Base-by-base conservation (phyloP, 2,329 filamentous ascomycete species). In the Stenocarpella maydis region DNA sequence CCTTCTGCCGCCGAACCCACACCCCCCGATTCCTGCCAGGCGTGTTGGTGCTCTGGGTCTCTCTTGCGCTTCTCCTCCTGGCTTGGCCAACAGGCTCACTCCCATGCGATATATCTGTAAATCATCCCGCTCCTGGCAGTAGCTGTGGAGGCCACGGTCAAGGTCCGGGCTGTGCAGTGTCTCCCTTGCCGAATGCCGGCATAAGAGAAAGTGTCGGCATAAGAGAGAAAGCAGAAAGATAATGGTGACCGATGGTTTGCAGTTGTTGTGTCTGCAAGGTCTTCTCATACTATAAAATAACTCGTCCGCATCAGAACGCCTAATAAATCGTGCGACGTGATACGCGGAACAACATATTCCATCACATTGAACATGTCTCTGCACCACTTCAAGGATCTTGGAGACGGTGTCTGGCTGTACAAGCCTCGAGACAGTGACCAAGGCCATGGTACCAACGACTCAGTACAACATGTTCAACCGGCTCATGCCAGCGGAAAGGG, bases 341-440 rank as follows among this genome's bases (percentile, higher is more conserved):
- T 7, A 26, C 10, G 4, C 21, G 17, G 6, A 4, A 9, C 19
- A 12, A 37, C 10, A 47, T 15, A 8, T 34, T 24, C 7, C 14
- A 2, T 31, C 19, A n/a, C 3, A 7, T 28, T 26, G 2, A 49
- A 0, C 7, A 70, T 70, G 65, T 68, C 69, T 7, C 41, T 68
- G 3, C 5, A 19, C n/a, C 55, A 52, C 1, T 70, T 70, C 37
- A 53, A 37, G 21, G 39, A 28, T 8, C 58, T 70, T 12, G 69
- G 69, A 8, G 28, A 53, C 24, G 55, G 47, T 15, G 24, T 70
- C n/a, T 50, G 37, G 28, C n/a, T 70, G 2, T 65, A 68, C 39
- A 50, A 68, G 43, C 69, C 68, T 49, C 28, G 12, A 12, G 26
- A 28, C 10, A 17, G 14, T 17, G n/a, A 24, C 15, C 19, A 15